These are phyloP conservation scores for Papilionanthe hybrid DNA, from an alignment of 116 monocot species.

Conservation along the genomic window DNA sequence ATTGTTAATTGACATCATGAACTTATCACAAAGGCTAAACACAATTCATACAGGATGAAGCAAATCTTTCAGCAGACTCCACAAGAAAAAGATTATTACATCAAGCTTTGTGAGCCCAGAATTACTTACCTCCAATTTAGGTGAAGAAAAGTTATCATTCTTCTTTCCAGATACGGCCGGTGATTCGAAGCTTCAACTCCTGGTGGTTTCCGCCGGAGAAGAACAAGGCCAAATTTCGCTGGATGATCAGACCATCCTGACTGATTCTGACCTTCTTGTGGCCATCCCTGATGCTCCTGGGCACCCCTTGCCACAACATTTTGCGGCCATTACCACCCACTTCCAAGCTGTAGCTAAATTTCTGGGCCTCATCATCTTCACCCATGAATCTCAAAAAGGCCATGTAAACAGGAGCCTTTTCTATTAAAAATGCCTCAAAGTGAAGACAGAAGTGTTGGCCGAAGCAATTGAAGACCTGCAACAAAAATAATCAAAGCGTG, in stretches of 20 bases:
- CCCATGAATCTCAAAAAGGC: conserved; percentile 52
- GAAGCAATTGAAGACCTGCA: conserved; percentile 45
- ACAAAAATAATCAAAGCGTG: neutral
- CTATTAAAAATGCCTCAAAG: conserved; percentile 50
- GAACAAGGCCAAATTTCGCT: conserved; percentile 47
- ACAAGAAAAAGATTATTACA: neutral
- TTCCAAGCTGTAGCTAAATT: conserved; percentile 44
- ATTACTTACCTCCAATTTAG: neutral
- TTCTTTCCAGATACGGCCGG: conserved; percentile 40
- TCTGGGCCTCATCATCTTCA: conserved; percentile 38
- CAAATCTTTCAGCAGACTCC: neutral
- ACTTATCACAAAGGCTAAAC: neutral
- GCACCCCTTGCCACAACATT: conserved; percentile 43
- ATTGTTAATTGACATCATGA: neutral
- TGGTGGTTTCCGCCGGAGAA: conserved; percentile 34
- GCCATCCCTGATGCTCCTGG: conserved; percentile 41
- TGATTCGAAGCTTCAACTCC: conserved; percentile 38
- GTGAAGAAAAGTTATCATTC: neutral
- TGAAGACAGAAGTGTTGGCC: conserved; percentile 48
- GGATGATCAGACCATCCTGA: conserved; percentile 42
- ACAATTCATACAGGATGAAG: neutral
- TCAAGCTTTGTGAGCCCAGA: neutral
- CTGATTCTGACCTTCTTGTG: conserved; percentile 47
- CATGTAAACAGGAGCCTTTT: conserved; percentile 48
- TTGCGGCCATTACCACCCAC: conserved; percentile 52